These are phyloP conservation scores for Dioszegia hungarica DNA, from an alignment of 768 basidiomycete genomes.

Conservation along the genomic window DNA sequence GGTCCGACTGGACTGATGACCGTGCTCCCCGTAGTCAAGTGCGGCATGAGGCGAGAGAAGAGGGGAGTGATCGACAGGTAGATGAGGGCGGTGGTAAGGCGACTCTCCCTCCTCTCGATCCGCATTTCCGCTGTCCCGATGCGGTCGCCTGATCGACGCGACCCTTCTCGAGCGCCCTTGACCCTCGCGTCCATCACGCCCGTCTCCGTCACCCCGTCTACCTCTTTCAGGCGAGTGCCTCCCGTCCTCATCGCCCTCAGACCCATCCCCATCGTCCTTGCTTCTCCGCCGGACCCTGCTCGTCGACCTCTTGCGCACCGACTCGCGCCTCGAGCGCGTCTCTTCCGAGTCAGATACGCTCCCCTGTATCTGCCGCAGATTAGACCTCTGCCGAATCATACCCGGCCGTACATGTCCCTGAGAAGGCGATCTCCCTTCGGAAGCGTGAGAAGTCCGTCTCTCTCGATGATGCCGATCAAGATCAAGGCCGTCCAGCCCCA, in stretches of 20 bases:
- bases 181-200: too few relatives aligned
- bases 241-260: not conserved
- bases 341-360: constrained; percentile 2
- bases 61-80: constrained; percentile 1
- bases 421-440: too few relatives aligned
- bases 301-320: not conserved
- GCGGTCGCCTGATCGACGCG: not conserved
- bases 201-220: too few relatives aligned
- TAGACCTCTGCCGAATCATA: not conserved
- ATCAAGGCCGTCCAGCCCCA: too few relatives aligned
- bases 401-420: too few relatives aligned
- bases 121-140: not conserved
- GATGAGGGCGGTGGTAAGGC: not conserved
- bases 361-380: not conserved
- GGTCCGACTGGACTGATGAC: not conserved
- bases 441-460: too few relatives aligned
- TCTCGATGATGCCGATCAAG: too few relatives aligned
- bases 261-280: not conserved
- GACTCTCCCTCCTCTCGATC: not conserved
- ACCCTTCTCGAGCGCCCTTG: not conserved
- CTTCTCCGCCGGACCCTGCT: not conserved
- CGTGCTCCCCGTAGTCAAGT: not conserved
- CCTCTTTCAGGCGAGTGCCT: not conserved
- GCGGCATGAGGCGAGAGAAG: not conserved
- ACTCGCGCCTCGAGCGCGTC: not conserved